A percentile compares a stretch with the other conserved stretches of the same genome.
Conservation (phyloP, 192 early-diverging fungal genomes). For the Mortierella hygrophila region DNA sequence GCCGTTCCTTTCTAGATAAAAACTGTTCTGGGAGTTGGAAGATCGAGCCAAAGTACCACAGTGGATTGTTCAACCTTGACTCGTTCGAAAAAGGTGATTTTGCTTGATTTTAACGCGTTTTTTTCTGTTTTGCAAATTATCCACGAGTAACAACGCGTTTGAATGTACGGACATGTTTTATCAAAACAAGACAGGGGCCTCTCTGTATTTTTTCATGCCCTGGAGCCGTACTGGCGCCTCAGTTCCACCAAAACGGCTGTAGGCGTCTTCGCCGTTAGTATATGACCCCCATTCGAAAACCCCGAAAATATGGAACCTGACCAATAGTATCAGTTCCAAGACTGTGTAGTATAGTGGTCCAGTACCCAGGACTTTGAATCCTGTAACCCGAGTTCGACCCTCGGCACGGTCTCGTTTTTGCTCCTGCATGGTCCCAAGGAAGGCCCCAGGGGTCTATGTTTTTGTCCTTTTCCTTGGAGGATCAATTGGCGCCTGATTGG, state of each 20-base stretch:
- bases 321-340: slow-evolving; percentile 7
- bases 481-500: no score
- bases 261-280: neutral
- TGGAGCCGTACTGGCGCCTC: neutral
- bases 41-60: no score
- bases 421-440: neutral
- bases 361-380: slow-evolving; percentile 55
- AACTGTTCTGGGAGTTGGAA: no score
- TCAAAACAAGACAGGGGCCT: no score
- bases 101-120: no score
- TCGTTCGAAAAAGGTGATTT: no score
- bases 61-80: no score
- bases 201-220: no score
- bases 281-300: neutral
- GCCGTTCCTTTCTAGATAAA: no score
- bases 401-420: slow-evolving; percentile 39
- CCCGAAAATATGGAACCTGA: neutral
- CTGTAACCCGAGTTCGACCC: slow-evolving; percentile 54
- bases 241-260: neutral
- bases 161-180: no score
- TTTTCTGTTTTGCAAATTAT: no score
- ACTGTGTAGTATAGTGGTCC: slow-evolving; percentile 52
- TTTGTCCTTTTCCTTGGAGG: neutral
- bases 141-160: no score
- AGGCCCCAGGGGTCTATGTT: neutral